Evolutionary conservation across 129 eudicot species (phyloP).

Genomic region (Flaveria brownii): DNA sequence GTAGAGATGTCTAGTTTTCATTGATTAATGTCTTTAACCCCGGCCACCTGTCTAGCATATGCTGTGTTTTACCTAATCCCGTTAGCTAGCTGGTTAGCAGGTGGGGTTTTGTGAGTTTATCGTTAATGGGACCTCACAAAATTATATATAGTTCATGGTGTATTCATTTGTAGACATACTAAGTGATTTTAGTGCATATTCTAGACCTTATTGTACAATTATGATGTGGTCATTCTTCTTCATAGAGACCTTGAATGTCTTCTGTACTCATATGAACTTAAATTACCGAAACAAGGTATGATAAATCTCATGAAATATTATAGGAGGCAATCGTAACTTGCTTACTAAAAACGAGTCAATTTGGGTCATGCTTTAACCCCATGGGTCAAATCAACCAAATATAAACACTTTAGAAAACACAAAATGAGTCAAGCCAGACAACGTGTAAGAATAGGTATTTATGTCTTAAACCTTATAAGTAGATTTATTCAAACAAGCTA

Average conservation of each 20-base stretch:
- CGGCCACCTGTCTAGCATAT: too few species aligned
- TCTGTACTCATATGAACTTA: neutral
- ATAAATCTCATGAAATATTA: neutral
- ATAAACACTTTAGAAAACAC: neutral
- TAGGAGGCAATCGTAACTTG: neutral
- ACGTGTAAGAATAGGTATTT: neutral
- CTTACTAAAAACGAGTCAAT: too few species aligned
- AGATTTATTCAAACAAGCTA: neutral
- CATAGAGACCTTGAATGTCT: neutral
- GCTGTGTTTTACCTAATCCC: too few species aligned
- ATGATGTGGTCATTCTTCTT: neutral
- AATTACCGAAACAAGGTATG: neutral
- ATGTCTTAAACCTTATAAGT: neutral
- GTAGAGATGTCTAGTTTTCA: too few species aligned
- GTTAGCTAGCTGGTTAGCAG: too few species aligned
- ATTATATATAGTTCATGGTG: too few species aligned
- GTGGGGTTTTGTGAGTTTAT: too few species aligned
- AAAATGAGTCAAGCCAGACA: neutral
- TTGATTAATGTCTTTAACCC: too few species aligned
- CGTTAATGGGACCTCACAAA: too few species aligned
- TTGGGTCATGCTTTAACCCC: neutral
- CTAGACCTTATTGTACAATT: too few species aligned
- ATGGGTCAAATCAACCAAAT: neutral
- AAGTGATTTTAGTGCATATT: too few species aligned
- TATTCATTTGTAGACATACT: too few species aligned